These are phyloP conservation scores for Chaetomium olivaceum DNA, from an alignment of 2,329 filamentous ascomycete species.

Conservation along the genomic window DNA sequence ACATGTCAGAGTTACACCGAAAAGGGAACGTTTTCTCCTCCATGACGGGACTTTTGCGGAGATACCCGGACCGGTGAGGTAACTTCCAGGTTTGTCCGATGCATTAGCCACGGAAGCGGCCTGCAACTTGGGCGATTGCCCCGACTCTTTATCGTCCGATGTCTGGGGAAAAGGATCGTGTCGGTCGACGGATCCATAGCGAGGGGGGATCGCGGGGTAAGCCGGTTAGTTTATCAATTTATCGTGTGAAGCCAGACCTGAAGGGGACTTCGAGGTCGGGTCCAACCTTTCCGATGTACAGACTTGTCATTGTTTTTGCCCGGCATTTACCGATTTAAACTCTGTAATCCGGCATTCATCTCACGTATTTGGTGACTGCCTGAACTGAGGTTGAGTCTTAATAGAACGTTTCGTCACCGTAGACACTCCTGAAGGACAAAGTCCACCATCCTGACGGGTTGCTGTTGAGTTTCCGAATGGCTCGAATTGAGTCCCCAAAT, in stretches of 20 bases:
- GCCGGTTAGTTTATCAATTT: neutral
- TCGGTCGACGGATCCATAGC: neutral
- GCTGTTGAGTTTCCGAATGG: neutral
- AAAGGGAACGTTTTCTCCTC: neutral
- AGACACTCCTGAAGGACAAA: neutral
- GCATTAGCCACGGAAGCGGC: neutral
- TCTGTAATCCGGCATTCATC: neutral
- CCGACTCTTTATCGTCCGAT: slow-evolving; percentile 12
- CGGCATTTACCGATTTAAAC: neutral
- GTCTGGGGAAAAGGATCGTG: neutral
- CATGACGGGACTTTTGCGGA: neutral
- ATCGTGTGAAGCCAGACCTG: neutral
- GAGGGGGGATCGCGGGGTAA: slow-evolving; percentile 17
- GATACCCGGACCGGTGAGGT: neutral
- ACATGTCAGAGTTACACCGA: neutral
- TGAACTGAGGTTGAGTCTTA: neutral
- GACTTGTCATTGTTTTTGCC: no score
- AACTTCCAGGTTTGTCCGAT: neutral
- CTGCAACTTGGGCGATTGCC: slow-evolving; percentile 1
- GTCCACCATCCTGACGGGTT: neutral
- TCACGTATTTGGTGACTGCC: neutral
- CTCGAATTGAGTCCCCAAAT: no score
- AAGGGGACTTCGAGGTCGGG: neutral
- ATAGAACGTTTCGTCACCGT: neutral
- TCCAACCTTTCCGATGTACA: neutral